A percentile compares a stretch with the other conserved stretches of the same genome.
Conservation (phyloP, 2,329 filamentous ascomycete genomes). For the Neoarthrinium moseri region DNA sequence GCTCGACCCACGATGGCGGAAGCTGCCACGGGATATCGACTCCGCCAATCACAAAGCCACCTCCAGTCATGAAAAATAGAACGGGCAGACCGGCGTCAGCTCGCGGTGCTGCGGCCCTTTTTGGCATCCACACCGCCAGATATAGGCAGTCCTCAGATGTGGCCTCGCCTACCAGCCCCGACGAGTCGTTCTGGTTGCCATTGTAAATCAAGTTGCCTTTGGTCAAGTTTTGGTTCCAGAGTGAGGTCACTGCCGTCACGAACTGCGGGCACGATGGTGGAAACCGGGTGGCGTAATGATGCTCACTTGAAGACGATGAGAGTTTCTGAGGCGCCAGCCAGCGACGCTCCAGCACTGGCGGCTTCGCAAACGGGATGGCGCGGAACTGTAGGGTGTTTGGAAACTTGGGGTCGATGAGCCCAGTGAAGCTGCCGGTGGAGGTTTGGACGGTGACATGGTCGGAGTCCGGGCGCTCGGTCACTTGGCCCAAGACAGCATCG, state of each 20-base stretch:
- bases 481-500: slow-evolving; percentile 3
- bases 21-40: slow-evolving; percentile 37
- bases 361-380: slow-evolving; percentile 35
- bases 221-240: slow-evolving; percentile 28
- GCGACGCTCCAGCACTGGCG: slow-evolving; percentile 27
- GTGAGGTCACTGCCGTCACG: slow-evolving; percentile 23
- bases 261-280: slow-evolving; percentile 33
- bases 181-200: slow-evolving; percentile 26
- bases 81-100: slow-evolving; percentile 32
- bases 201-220: slow-evolving; percentile 30
- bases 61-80: slow-evolving; percentile 36
- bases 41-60: slow-evolving; percentile 36
- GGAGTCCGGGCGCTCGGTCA: slow-evolving; percentile 2
- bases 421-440: slow-evolving; percentile 30
- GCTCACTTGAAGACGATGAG: slow-evolving; percentile 17
- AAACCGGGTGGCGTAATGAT: slow-evolving; percentile 24
- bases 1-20: slow-evolving; percentile 33
- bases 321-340: slow-evolving; percentile 27
- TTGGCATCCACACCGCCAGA: slow-evolving; percentile 39
- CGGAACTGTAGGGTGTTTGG: slow-evolving; percentile 35
- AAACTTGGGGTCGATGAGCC: slow-evolving; percentile 28
- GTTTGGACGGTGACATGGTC: slow-evolving; percentile 25
- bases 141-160: slow-evolving; percentile 31
- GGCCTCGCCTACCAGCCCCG: slow-evolving; percentile 13
- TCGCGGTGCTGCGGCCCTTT: slow-evolving; percentile 9